These are phyloP conservation scores for Closterium sp. DNA, from an alignment of 139 green algal genomes.

Conservation along the genomic window DNA sequence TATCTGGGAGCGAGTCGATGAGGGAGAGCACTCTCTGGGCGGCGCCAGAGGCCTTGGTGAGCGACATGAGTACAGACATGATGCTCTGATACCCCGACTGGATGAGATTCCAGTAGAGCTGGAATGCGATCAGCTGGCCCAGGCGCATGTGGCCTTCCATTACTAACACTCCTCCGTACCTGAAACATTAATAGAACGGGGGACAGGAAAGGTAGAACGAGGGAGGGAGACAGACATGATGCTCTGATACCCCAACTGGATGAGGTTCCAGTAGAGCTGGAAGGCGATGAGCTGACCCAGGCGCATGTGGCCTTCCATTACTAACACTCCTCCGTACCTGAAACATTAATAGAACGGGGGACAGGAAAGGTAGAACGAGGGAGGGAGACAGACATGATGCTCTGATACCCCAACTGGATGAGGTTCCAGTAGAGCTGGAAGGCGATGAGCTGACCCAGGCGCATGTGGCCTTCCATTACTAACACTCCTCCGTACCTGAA, in stretches of 20 bases:
- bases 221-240: slow-evolving; percentile 40
- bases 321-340: slow-evolving; percentile 52
- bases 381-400: slow-evolving; percentile 39
- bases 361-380: background rate
- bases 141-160: slow-evolving; percentile 46
- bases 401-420: slow-evolving; percentile 46
- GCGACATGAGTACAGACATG: slow-evolving; percentile 54
- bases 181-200: background rate
- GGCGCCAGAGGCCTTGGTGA: slow-evolving; percentile 54
- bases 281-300: slow-evolving; percentile 54
- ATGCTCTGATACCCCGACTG: slow-evolving; percentile 51
- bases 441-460: slow-evolving; percentile 50
- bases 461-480: slow-evolving; percentile 44
- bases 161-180: slow-evolving; percentile 51
- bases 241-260: slow-evolving; percentile 49
- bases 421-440: slow-evolving; percentile 60
- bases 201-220: background rate
- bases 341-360: background rate
- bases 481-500: slow-evolving; percentile 50
- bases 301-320: slow-evolving; percentile 45
- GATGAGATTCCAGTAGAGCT: slow-evolving; percentile 57
- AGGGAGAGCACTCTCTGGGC: slow-evolving; percentile 55
- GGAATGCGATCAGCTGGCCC: slow-evolving; percentile 55
- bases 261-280: slow-evolving; percentile 57
- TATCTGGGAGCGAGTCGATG: slow-evolving; percentile 54